A percentile compares a stretch with the other conserved stretches of the same genome.
phyloP scores from a whole-genome alignment of 2,329 filamentous ascomycete genomes.

The Bipolaris gigantea region DNA sequence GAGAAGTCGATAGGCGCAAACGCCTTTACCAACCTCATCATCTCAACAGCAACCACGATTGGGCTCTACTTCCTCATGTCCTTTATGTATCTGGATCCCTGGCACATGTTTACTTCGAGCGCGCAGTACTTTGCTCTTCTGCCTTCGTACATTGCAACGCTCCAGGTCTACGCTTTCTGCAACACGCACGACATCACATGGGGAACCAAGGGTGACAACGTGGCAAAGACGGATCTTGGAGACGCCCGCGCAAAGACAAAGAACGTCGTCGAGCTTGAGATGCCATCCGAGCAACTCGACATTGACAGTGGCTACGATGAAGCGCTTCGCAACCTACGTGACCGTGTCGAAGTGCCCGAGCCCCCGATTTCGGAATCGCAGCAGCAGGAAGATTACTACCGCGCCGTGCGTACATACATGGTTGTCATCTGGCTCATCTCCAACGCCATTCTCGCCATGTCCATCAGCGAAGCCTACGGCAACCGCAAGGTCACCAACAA shows the following conservation, averaged over 20 bases:
- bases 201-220: slow-evolving; percentile 98
- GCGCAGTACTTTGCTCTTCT: slow-evolving; percentile 91
- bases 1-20: slow-evolving; percentile 73
- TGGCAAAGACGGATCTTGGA: slow-evolving; percentile 88
- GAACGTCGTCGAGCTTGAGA: slow-evolving; percentile 87
- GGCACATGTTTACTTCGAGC: slow-evolving; percentile 96
- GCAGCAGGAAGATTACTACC: slow-evolving; percentile 97
- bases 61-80: slow-evolving; percentile 97
- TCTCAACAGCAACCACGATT: slow-evolving; percentile 84
- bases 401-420: slow-evolving; percentile 96
- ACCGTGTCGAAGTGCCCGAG: slow-evolving; percentile 79
- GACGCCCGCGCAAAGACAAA: slow-evolving; percentile 74
- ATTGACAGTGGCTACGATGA: slow-evolving; percentile 98
- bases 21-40: slow-evolving; percentile 91
- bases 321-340: slow-evolving; percentile 90
- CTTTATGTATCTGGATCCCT: slow-evolving; percentile 94
- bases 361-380: slow-evolving; percentile 70
- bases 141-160: slow-evolving; percentile 91
- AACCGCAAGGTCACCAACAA: slow-evolving; percentile 73
- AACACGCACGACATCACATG: slow-evolving; percentile 99
- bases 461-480: slow-evolving; percentile 82
- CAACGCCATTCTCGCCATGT: slow-evolving; percentile 93
- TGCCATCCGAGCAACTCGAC: slow-evolving; percentile 96
- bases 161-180: slow-evolving; percentile 98
- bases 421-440: slow-evolving; percentile 91